phyloP scores from a whole-genome alignment of 495 filamentous ascomycete genomes.

The Amniculicola lignicola region DNA sequence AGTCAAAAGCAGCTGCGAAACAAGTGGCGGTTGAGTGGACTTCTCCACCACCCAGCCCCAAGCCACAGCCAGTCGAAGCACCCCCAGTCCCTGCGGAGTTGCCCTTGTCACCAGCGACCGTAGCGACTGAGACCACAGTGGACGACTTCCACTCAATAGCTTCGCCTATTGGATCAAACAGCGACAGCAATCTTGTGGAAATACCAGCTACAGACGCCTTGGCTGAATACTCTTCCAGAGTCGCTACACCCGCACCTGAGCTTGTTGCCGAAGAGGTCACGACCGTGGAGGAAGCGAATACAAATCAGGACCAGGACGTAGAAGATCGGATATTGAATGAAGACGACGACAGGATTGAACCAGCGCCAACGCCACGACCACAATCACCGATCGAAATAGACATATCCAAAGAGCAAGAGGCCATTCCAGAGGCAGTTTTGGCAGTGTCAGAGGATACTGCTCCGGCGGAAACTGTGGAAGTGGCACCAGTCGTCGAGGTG shows the following conservation, averaged over 20 bases:
- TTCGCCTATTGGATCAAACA: constrained; percentile 6
- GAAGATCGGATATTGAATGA: too few relatives aligned
- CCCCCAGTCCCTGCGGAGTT: constrained; percentile 7
- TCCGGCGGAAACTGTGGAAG: too few relatives aligned
- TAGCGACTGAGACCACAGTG: constrained; percentile 9
- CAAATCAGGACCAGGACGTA: too few relatives aligned
- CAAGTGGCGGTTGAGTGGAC: constrained; percentile 22
- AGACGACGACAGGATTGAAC: too few relatives aligned
- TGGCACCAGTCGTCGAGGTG: too few relatives aligned
- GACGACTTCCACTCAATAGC: constrained; percentile 7
- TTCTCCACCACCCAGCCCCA: constrained; percentile 26
- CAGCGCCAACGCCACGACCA: too few relatives aligned
- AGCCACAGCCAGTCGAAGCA: constrained; percentile 3
- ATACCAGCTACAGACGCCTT: neutral
- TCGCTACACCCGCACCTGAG: constrained; percentile 6
- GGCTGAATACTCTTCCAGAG: constrained; percentile 1
- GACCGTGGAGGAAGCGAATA: too few relatives aligned
- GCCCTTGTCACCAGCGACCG: constrained; percentile 11
- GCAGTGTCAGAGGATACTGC: too few relatives aligned
- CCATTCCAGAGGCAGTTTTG: too few relatives aligned
- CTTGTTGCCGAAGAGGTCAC: neutral
- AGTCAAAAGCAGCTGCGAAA: constrained; percentile 14
- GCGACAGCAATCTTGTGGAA: neutral
- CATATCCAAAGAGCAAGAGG: too few relatives aligned
- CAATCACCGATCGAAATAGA: too few relatives aligned